phyloP scores from a whole-genome alignment of 2,329 filamentous ascomycete genomes.

The Curvularia sp. region DNA sequence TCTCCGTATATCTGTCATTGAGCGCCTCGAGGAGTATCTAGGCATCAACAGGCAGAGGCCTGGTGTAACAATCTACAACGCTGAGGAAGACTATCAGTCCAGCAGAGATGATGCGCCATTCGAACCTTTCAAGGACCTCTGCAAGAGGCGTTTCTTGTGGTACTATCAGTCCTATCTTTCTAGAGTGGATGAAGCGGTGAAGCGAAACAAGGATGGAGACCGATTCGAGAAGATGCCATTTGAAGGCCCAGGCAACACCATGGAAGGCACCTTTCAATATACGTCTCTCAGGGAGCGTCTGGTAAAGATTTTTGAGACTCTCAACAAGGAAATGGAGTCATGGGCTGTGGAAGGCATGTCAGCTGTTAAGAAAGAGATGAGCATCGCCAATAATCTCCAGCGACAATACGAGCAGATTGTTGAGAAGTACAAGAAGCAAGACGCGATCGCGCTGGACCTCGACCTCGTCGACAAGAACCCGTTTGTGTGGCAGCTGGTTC shows the following conservation, averaged over 20 bases:
- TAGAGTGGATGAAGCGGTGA: conserved; percentile 68
- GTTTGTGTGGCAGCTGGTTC: conserved; percentile 86
- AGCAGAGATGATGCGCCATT: conserved; percentile 66
- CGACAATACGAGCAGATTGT: conserved; percentile 85
- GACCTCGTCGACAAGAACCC: conserved; percentile 81
- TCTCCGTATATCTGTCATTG: conserved; percentile 82
- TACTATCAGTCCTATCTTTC: conserved; percentile 88
- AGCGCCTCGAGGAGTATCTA: conserved; percentile 81
- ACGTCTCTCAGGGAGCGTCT: conserved; percentile 74
- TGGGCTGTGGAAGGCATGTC: conserved; percentile 76
- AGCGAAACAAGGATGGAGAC: conserved; percentile 68
- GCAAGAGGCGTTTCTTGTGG: conserved; percentile 93
- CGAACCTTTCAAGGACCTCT: conserved; percentile 87
- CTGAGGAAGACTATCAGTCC: conserved; percentile 58
- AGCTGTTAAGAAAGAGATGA: conserved; percentile 69
- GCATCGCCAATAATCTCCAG: conserved; percentile 80
- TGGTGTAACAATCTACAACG: conserved; percentile 56
- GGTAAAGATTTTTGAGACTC: conserved; percentile 68
- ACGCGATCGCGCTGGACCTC: conserved; percentile 75
- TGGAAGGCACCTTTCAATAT: conserved; percentile 89
- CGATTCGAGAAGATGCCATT: conserved; percentile 86
- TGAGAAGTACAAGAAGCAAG: conserved; percentile 73
- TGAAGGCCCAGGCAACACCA: conserved; percentile 75
- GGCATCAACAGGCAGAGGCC: conserved; percentile 60
- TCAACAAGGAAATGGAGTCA: conserved; percentile 72